Base-by-base conservation (phyloP, 805 yeast species). In the Sugiyamaella marilandica region DNA sequence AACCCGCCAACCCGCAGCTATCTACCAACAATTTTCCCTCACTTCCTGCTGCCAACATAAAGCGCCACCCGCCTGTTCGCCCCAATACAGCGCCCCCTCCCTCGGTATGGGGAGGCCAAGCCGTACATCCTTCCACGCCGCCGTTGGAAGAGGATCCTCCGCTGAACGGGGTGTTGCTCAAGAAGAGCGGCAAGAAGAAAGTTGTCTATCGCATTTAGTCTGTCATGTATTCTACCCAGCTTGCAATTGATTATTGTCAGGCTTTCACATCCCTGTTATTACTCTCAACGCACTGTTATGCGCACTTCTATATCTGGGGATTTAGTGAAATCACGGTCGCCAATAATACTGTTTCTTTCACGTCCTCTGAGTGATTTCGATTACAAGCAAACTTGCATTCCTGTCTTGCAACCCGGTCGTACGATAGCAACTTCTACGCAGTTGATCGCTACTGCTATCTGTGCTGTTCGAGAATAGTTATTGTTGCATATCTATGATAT, bases 101-200 rank as follows among this genome's bases (percentile, higher is more conserved):
- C 14, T 48, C 58, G 2, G 57, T 24, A 10, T 49, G 55, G 59
- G 58, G 49, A n/a, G 50, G 54, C 31, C 14, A 31, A 21, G 41
- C 37, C 24, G 32, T 37, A 37, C 37, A 41, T 3, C 26, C 32
- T 35, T 26, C 48, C 19, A 7, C 45, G 10, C 29, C 50, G n/a
- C 41, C 14, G 26, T 21, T 51, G 24, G 37, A 50, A 31, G 45
- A 32, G 44, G 47, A 50, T 2, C 46, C 45, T 8, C 45, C 39
- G 11, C 21, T 65, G 7, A 16, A 14, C 18, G 47, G 36, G n/a
- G 8, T 48, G 41, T 5, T 52, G 26, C 16, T 4, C 55, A 70
- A 69, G 61, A 78, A 72, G 52, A 70, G 69, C 24, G 69, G 79
- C 64, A 79, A 79, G 64, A 81, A 80, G 59, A 82, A 80, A 59